Conservation (phyloP, 23 red algal species). For the Gracilaria gracilis region DNA sequence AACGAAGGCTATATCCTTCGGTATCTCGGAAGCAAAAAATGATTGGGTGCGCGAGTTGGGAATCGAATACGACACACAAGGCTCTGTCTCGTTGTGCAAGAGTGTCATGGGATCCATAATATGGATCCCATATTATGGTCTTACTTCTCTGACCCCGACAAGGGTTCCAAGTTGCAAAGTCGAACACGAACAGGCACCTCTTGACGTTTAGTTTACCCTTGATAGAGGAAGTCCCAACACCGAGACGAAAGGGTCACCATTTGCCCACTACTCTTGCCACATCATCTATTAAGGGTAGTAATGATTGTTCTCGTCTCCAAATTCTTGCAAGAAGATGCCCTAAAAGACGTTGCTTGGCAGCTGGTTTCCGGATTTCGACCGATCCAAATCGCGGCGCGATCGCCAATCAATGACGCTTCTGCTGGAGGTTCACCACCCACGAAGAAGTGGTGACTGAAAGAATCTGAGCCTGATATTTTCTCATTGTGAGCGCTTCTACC, state of each 20-base stretch:
- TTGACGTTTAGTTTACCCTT: conserved; percentile 18
- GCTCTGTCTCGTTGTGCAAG: too few species aligned
- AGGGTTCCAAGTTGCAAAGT: conserved; percentile 21
- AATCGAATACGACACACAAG: too few species aligned
- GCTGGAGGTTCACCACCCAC: background rate
- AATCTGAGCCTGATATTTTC: background rate
- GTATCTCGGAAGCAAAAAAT: too few species aligned
- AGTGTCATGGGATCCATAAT: too few species aligned
- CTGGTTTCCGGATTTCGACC: background rate
- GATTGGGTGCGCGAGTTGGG: too few species aligned
- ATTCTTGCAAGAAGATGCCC: conserved; percentile 16
- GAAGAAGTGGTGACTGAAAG: background rate
- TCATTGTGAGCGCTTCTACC: background rate
- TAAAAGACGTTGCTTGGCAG: background rate
- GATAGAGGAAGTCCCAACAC: background rate
- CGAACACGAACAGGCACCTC: conserved; percentile 25
- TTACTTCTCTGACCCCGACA: background rate
- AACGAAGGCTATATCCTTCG: too few species aligned
- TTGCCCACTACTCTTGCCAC: background rate
- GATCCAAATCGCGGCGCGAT: background rate
- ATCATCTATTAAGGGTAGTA: conserved; percentile 45
- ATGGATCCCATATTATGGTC: too few species aligned
- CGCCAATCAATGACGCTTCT: conserved; percentile 11
- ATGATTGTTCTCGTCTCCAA: conserved; percentile 28
- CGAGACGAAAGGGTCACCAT: conserved; percentile 19